A percentile compares a stretch with the other conserved stretches of the same genome.
Evolutionary conservation across 768 basidiomycete species (phyloP).

Genomic region (Psilocybe tampanensis): DNA sequence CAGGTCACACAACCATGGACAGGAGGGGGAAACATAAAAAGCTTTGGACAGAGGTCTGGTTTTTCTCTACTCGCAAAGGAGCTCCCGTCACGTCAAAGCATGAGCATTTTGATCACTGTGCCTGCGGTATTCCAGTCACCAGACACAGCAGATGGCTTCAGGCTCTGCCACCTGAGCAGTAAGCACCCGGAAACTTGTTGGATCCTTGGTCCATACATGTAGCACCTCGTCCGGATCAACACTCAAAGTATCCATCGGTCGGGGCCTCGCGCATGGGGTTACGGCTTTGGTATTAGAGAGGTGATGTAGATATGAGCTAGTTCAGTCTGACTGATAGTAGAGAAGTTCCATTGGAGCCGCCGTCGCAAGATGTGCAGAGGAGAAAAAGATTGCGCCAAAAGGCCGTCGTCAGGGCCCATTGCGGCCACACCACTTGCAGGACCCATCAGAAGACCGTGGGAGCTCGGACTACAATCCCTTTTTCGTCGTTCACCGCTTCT

Average conservation of each 20-base stretch:
- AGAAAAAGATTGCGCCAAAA: not conserved
- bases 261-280: not conserved
- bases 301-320: not conserved
- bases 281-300: not conserved
- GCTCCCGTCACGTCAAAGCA: not conserved
- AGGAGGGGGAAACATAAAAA: not conserved
- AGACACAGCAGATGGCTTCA: not conserved
- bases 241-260: not conserved
- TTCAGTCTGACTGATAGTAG: not conserved
- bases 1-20: not conserved
- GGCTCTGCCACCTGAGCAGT: not conserved
- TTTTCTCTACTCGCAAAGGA: not conserved
- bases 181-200: not conserved
- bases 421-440: too few relatives aligned
- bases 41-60: not conserved
- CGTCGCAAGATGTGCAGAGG: not conserved
- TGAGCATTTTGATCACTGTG: not conserved
- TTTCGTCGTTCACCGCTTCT: too few relatives aligned
- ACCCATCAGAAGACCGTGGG: too few relatives aligned
- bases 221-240: too few relatives aligned
- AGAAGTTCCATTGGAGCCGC: not conserved
- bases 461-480: too few relatives aligned
- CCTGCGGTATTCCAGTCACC: not conserved
- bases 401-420: not conserved
- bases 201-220: too few relatives aligned